phyloP scores from a whole-genome alignment of 305 asterid species.

The Fraxinus nigra region DNA sequence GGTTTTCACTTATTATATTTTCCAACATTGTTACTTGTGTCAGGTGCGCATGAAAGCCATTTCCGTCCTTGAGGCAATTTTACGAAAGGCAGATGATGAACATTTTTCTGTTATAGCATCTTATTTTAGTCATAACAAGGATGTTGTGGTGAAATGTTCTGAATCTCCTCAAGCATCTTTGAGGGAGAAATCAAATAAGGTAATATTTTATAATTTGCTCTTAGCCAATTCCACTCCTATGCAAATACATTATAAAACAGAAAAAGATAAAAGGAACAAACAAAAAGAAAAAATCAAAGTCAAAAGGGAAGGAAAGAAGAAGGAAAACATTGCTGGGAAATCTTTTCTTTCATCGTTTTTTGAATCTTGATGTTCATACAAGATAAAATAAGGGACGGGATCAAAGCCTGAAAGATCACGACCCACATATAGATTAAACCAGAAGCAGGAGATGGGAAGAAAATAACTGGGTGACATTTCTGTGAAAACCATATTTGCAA shows the following conservation, averaged over 20 bases:
- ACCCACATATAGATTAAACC: not conserved
- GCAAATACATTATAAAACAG: not conserved
- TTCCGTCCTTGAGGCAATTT: slow-evolving; percentile 84
- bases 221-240: not conserved
- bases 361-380: not conserved
- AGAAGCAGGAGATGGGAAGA: not conserved
- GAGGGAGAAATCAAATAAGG: slow-evolving; percentile 94
- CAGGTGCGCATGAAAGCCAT: slow-evolving; percentile 93
- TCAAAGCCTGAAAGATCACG: not conserved
- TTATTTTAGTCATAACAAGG: slow-evolving; percentile 66
- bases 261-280: not conserved
- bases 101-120: slow-evolving; percentile 56
- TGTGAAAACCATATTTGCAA: not conserved
- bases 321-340: not conserved
- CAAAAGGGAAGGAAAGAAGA: not conserved
- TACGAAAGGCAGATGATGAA: slow-evolving; percentile 75
- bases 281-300: not conserved
- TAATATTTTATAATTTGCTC: slow-evolving; percentile 22
- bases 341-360: not conserved
- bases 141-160: slow-evolving; percentile 70
- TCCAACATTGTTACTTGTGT: slow-evolving; percentile 23
- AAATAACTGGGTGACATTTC: not conserved
- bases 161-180: slow-evolving; percentile 98
- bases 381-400: not conserved
- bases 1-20: slow-evolving; percentile 15